Percentiles rank a stretch among this genome's conserved stretches.
Evolutionary conservation across 1,284 basidiomycete species (phyloP).

Genomic region (Heimioporus retisporus): DNA sequence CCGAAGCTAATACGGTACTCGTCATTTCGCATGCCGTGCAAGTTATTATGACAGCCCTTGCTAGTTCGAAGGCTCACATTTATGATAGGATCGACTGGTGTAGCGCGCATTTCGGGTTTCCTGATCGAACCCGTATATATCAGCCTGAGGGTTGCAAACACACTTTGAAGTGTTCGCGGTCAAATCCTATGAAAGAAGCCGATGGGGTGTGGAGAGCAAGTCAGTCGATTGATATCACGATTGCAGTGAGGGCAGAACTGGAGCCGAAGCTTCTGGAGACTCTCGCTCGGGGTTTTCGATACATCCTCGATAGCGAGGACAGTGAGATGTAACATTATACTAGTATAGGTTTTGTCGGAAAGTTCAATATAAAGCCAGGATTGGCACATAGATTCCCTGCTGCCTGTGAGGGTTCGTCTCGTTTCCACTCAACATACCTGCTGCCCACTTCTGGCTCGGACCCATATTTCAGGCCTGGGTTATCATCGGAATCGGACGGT

Average conservation of each 20-base stretch:
- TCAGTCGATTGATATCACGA: slow-evolving; percentile 32
- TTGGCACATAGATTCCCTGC: no score
- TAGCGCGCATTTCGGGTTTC: slow-evolving; percentile 43
- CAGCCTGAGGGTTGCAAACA: slow-evolving; percentile 23
- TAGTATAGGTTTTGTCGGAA: no score
- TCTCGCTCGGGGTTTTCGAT: slow-evolving; percentile 24
- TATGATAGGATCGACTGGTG: slow-evolving; percentile 39
- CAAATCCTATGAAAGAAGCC: slow-evolving; percentile 36
- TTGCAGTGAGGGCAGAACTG: slow-evolving; percentile 32
- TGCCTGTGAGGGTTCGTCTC: no score
- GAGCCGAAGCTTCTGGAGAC: slow-evolving; percentile 26
- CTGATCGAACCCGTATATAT: slow-evolving; percentile 34
- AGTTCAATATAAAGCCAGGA: no score
- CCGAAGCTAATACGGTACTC: slow-evolving; percentile 22
- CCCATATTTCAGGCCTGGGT: no score
- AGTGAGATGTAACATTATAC: no score
- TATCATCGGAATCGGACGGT: no score
- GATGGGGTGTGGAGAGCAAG: slow-evolving; percentile 33
- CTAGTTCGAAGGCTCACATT: background rate
- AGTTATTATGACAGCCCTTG: slow-evolving; percentile 11
- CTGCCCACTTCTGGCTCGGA: no score
- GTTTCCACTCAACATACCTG: no score
- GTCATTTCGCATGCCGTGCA: slow-evolving; percentile 47
- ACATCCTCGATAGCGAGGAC: slow-evolving; percentile 6
- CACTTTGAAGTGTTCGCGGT: slow-evolving; percentile 41